A percentile compares a stretch with the other conserved stretches of the same genome.
Conservation (phyloP, 306 rosid species). For the Canavalia gladiata region DNA sequence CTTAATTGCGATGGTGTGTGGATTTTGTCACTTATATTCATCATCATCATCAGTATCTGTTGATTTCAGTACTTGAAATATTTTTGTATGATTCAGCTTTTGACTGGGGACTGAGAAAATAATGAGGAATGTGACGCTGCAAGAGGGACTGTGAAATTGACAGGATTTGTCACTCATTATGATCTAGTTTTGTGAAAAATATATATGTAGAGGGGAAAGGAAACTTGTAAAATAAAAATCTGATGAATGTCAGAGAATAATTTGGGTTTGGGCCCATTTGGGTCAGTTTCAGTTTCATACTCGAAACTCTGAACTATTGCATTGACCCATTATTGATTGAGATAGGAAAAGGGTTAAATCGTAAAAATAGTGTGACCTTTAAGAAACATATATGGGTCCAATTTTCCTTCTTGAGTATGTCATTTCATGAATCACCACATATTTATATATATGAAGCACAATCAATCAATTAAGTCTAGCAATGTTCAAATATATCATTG, state of each 20-base stretch:
- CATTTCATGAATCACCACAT: constrained; percentile 17
- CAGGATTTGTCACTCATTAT: constrained; percentile 47
- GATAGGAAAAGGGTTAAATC: neutral
- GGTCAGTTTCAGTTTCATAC: constrained; percentile 39
- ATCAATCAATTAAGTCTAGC: no score
- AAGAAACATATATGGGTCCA: neutral
- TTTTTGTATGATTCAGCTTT: constrained; percentile 43
- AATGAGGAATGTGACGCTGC: constrained; percentile 49
- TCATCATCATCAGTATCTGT: neutral
- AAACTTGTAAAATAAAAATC: constrained; percentile 37
- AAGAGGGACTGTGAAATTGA: constrained; percentile 44
- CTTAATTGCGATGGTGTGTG: constrained; percentile 3
- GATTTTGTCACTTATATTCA: neutral
- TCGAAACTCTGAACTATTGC: neutral
- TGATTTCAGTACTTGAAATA: constrained; percentile 27
- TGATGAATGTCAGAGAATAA: constrained; percentile 52
- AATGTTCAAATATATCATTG: neutral
- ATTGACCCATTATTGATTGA: constrained; percentile 37
- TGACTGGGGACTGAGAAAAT: constrained; percentile 30
- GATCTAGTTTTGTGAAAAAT: constrained; percentile 33
- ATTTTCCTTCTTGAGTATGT: neutral
- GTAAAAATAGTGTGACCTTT: neutral
- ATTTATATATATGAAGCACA: neutral
- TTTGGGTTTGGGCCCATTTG: constrained; percentile 55
- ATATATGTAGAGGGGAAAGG: constrained; percentile 32